Evolutionary conservation across 768 basidiomycete species (phyloP).

Genomic region (Rhizopogon vesiculosus): DNA sequence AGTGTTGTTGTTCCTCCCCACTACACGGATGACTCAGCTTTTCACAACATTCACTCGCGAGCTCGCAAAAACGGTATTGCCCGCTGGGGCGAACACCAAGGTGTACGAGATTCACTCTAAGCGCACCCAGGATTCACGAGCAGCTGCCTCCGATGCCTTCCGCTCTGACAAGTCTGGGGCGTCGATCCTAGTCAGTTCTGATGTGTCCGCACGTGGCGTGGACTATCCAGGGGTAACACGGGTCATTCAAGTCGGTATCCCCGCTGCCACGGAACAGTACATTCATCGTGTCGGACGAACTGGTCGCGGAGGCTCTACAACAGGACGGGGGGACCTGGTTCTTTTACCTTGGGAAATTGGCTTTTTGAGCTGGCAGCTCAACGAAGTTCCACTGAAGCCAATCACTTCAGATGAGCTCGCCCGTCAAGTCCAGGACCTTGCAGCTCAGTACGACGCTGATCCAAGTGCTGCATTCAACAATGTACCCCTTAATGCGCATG

Average conservation of each 20-base stretch:
- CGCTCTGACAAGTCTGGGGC: conserved; percentile 30
- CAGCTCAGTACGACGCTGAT: conserved; percentile 42
- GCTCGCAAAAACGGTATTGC: conserved; percentile 39
- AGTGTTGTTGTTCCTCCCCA: conserved; percentile 77
- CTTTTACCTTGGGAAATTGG: conserved; percentile 75
- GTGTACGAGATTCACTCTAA: conserved; percentile 85
- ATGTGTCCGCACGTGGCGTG: conserved; percentile 84
- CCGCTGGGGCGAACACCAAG: conserved; percentile 44
- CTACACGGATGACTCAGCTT: conserved; percentile 81
- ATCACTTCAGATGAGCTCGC: conserved; percentile 45
- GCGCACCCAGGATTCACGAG: conserved; percentile 54
- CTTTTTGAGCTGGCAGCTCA: conserved; percentile 59
- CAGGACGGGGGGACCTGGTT: conserved; percentile 74
- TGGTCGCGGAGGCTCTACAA: conserved; percentile 56
- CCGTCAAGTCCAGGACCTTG: conserved; percentile 41
- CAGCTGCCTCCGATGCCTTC: conserved; percentile 55
- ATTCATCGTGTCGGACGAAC: conserved; percentile 85
- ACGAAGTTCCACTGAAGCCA: conserved; percentile 64
- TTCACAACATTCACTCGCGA: conserved; percentile 58
- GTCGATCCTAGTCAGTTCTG: conserved; percentile 76
- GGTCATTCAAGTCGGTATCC: conserved; percentile 88
- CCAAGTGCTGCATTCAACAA: conserved; percentile 29
- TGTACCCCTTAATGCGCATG: background rate
- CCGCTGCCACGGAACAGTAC: conserved; percentile 65
- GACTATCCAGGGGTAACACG: conserved; percentile 88